These are phyloP conservation scores for Cladorrhinum samala DNA, from an alignment of 495 filamentous ascomycete genomes.

Conservation along the genomic window DNA sequence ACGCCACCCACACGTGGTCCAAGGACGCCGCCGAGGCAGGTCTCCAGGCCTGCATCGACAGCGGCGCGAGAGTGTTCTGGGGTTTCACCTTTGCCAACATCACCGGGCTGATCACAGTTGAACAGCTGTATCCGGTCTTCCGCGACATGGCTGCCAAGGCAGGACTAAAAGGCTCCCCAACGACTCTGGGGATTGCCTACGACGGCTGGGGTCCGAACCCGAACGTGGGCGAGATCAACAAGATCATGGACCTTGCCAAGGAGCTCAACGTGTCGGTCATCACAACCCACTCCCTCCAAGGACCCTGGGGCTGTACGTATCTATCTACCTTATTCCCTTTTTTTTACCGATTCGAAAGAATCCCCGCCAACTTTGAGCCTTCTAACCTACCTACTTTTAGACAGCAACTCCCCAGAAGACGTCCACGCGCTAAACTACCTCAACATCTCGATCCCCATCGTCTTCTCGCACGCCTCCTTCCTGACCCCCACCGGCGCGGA, in stretches of 20 bases:
- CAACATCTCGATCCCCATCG: conserved; percentile 28
- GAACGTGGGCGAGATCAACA: conserved; percentile 19
- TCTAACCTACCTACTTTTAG: conserved; percentile 3
- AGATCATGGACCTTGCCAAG: conserved; percentile 23
- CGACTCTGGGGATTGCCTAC: conserved; percentile 31
- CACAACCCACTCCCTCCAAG: conserved; percentile 27
- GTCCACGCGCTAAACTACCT: conserved; percentile 25
- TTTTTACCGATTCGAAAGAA: neutral
- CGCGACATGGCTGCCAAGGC: conserved; percentile 19
- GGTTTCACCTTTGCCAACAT: conserved; percentile 22
- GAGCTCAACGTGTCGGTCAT: conserved; percentile 26
- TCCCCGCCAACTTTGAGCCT: neutral
- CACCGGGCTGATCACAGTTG: conserved; percentile 13
- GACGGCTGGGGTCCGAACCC: conserved; percentile 25
- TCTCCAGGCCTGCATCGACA: conserved; percentile 32
- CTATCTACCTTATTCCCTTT: neutral
- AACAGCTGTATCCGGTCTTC: conserved; percentile 28
- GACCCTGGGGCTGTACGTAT: conserved; percentile 25
- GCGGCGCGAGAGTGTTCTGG: conserved; percentile 36
- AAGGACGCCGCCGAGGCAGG: conserved; percentile 25
- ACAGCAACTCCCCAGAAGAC: conserved; percentile 23
- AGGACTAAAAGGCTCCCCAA: conserved; percentile 10
- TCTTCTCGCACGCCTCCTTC: conserved; percentile 33
- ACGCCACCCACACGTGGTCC: conserved; percentile 26
- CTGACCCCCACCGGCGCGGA: conserved; percentile 19